Conservation (phyloP, 2,329 filamentous ascomycete genomes). For the Madurella mycetomatis region DNA sequence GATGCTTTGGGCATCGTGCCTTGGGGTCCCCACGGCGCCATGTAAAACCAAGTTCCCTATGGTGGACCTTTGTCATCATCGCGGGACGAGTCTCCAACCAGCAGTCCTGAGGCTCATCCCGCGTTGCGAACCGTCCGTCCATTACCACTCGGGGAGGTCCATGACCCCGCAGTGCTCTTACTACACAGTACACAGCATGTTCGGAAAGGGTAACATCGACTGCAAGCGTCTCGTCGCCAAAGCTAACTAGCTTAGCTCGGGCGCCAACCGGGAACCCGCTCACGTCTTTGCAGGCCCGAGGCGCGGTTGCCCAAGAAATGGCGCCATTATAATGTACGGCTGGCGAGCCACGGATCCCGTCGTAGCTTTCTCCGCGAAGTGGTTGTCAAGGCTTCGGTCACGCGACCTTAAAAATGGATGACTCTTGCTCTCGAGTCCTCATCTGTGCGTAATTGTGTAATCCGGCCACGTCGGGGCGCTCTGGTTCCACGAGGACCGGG, state of each 20-base stretch:
- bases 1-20: conserved; percentile 6
- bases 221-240: neutral
- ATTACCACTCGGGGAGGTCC: neutral
- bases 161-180: neutral
- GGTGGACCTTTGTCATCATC: neutral
- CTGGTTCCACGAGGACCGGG: neutral
- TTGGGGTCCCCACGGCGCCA: neutral
- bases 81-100: neutral
- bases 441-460: neutral
- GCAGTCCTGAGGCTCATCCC: neutral
- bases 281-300: neutral
- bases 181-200: neutral
- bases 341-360: neutral
- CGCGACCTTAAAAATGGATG: neutral
- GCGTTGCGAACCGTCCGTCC: neutral
- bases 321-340: neutral
- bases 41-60: neutral
- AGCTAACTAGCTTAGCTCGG: neutral
- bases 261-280: neutral
- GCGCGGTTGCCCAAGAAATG: neutral
- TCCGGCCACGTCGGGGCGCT: neutral
- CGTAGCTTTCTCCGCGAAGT: no score
- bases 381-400: neutral
- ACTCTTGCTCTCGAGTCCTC: neutral
- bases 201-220: conserved; percentile 3